These are phyloP conservation scores for Gaeumannomyces sp. DNA, from an alignment of 2,329 filamentous ascomycete species.

Conservation along the genomic window DNA sequence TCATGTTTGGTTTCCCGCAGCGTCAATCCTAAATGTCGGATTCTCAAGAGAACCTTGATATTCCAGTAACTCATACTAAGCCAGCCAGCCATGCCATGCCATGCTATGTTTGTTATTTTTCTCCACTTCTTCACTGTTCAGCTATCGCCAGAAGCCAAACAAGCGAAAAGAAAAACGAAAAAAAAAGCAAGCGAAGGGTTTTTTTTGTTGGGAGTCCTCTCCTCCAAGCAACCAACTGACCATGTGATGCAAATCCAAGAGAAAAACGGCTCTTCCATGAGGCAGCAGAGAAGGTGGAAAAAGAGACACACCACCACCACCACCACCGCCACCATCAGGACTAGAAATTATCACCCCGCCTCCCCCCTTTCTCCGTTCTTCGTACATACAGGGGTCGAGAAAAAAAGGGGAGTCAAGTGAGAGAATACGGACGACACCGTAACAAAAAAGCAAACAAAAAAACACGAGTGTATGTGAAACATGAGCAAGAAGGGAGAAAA, in stretches of 20 bases:
- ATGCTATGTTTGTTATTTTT: neutral
- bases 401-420: conserved; percentile 2
- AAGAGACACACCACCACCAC: neutral
- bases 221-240: too few species aligned
- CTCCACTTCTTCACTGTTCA: too few species aligned
- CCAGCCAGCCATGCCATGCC: neutral
- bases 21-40: neutral
- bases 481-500: conserved; percentile 1
- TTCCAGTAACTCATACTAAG: neutral
- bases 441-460: neutral
- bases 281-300: neutral
- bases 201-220: too few species aligned
- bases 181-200: neutral
- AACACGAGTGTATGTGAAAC: conserved; percentile 1
- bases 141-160: too few species aligned
- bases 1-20: neutral
- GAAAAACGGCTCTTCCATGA: neutral
- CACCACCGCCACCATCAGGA: neutral
- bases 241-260: neutral
- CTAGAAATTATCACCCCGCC: neutral
- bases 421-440: neutral
- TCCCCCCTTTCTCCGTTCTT: neutral
- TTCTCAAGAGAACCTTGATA: neutral
- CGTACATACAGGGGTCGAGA: neutral
- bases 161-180: neutral